Base-by-base conservation (phyloP, 2,329 filamentous ascomycete species). In the Colletotrichum simmondsii region DNA sequence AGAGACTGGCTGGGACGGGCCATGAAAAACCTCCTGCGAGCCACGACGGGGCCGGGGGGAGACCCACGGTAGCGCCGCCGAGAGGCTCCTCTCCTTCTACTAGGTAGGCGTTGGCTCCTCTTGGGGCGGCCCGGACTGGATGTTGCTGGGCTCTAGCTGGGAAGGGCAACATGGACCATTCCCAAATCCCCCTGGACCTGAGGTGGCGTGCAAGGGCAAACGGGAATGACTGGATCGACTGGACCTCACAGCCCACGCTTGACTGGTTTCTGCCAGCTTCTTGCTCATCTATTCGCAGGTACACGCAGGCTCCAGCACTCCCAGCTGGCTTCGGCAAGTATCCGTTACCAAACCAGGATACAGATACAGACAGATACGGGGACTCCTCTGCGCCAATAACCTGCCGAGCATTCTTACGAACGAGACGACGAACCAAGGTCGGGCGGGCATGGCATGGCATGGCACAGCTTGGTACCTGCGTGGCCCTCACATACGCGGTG, bases 181-280 rank as follows among this genome's bases (percentile, higher is more conserved):
- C 61, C 42, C 42, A 22, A 28, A 19, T 56, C 53, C 70, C 60
- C 60, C 46, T 60, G 54, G 53, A 56, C 28, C n/a, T 26, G 66
- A n/a, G 49, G 70, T 70, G 70, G 70, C 70, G 70, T 72, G 70
- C 66, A 72, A 70, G 70, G 70, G 68, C 59, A 37, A 59, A 72
- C 60, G 60, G 60, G 46, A 61, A 70, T 70, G 66, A 70, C 59
- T 72, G 70, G 66, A 65, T 69, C 58, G 53, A 53, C 69, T 63
- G 65, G 65, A 42, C 37, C 37, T 42, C 37, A 42, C 37, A 42
- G 58, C 46, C 42, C 59, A 52, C 19, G 60, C 24, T 60, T 37
- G 37, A 49, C 37, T 24, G 37, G 22, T 16, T 35, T 42, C 30
- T 54, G 53, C 46, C 49, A 30, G 37, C 28, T 19, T 24, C 32